A percentile compares a stretch with the other conserved stretches of the same genome.
These are phyloP conservation scores for Cicer cuneatum DNA, from an alignment of 306 rosid genomes.

Conservation along the genomic window DNA sequence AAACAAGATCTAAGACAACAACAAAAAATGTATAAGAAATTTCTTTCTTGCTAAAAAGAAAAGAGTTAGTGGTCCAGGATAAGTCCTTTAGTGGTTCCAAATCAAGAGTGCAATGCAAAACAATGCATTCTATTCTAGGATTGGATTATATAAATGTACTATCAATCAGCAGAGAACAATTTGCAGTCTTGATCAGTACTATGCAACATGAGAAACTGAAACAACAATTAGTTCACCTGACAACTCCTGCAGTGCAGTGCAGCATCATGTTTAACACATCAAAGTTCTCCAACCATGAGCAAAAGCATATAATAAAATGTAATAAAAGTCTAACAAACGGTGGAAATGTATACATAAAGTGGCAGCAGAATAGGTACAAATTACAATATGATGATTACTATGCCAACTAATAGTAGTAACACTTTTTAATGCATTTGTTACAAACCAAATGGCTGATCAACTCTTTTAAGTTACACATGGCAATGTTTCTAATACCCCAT, in stretches of 20 bases:
- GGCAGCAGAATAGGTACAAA: constrained; percentile 1
- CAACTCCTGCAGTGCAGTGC: neutral
- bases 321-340: constrained; percentile 7
- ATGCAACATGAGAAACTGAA: constrained; percentile 17
- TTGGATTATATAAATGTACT: neutral
- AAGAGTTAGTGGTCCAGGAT: neutral
- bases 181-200: constrained; percentile 10
- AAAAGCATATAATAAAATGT: neutral
- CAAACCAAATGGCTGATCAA: neutral
- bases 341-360: neutral
- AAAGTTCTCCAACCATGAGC: neutral
- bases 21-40: neutral
- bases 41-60: neutral
- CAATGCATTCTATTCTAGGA: constrained; percentile 8
- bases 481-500: constrained; percentile 4
- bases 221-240: constrained; percentile 17
- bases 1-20: neutral
- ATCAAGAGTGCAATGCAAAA: neutral
- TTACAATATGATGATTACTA: constrained; percentile 11
- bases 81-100: neutral
- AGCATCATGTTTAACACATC: neutral
- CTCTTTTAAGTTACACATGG: neutral
- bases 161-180: constrained; percentile 16
- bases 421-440: constrained; percentile 30
- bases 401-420: constrained; percentile 26